Conservation (phyloP, 805 yeast genomes). For the Metschnikowia proteae region DNA sequence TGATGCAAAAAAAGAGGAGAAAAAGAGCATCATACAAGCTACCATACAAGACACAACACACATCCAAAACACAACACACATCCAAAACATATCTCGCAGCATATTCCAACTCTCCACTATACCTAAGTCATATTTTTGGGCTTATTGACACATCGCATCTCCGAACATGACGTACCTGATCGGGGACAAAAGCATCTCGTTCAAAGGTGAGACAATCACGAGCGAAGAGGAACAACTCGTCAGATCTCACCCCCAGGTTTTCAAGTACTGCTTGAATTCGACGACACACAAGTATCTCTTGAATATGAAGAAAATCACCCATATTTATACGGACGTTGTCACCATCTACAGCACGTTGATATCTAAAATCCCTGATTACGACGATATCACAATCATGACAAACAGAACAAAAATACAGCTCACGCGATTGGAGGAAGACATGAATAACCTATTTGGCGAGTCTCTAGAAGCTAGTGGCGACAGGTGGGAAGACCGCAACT, state of each 20-base stretch:
- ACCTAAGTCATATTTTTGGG: neutral
- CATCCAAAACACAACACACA: neutral
- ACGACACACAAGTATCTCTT: slow-evolving; percentile 26
- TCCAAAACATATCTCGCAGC: neutral
- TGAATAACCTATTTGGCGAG: slow-evolving; percentile 27
- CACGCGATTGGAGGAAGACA: slow-evolving; percentile 29
- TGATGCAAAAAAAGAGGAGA: slow-evolving; percentile 11
- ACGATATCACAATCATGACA: slow-evolving; percentile 37
- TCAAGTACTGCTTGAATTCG: slow-evolving; percentile 33
- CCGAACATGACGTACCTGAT: slow-evolving; percentile 36
- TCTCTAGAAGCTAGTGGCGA: slow-evolving; percentile 5
- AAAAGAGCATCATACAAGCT: slow-evolving; percentile 5
- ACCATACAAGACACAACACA: neutral
- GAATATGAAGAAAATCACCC: slow-evolving; percentile 31
- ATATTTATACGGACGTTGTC: slow-evolving; percentile 34
- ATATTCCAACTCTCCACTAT: neutral
- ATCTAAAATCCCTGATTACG: slow-evolving; percentile 37
- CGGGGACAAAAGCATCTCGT: slow-evolving; percentile 29
- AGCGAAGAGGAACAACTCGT: slow-evolving; percentile 26
- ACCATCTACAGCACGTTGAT: slow-evolving; percentile 39
- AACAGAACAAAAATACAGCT: slow-evolving; percentile 19
- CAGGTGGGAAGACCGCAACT: slow-evolving; percentile 27
- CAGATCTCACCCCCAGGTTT: slow-evolving; percentile 27
- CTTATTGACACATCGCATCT: neutral
- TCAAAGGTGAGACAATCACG: slow-evolving; percentile 19